Conservation (phyloP, 257 asterid genomes). For the Vinca minor region DNA sequence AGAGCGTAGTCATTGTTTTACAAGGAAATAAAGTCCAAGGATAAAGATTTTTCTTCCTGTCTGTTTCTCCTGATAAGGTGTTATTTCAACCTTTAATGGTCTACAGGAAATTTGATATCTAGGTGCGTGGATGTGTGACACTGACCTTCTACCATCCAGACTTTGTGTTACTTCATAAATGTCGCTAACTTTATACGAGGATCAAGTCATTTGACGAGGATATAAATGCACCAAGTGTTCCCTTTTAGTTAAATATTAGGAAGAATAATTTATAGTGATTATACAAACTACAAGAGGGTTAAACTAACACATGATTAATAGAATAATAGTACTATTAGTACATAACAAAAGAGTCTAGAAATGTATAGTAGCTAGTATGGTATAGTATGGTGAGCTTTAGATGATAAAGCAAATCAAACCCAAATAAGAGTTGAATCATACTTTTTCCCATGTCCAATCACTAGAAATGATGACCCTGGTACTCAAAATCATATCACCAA, state of each 20-base stretch:
- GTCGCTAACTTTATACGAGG: slow-evolving; percentile 8
- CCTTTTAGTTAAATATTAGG: slow-evolving; percentile 2
- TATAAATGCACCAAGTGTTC: background rate
- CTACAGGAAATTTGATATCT: background rate
- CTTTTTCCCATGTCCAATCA: slow-evolving; percentile 16
- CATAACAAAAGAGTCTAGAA: background rate
- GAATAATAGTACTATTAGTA: background rate
- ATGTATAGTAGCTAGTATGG: background rate
- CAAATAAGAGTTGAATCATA: slow-evolving; percentile 17
- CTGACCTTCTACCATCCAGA: slow-evolving; percentile 15
- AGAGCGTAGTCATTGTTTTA: background rate
- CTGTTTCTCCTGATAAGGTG: background rate
- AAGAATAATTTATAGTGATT: background rate
- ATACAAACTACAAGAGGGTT: background rate
- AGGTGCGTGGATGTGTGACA: background rate
- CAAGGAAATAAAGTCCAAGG: background rate
- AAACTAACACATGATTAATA: background rate
- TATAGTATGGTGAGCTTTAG: slow-evolving; percentile 11
- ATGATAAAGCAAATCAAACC: slow-evolving; percentile 32
- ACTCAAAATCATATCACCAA: slow-evolving; percentile 19
- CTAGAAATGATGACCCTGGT: slow-evolving; percentile 28
- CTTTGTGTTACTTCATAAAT: slow-evolving; percentile 5
- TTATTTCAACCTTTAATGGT: background rate
- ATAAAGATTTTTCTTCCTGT: slow-evolving; percentile 7
- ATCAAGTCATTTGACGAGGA: slow-evolving; percentile 4